phyloP scores from a whole-genome alignment of 2,329 filamentous ascomycete species.

The Periconia digitata region DNA sequence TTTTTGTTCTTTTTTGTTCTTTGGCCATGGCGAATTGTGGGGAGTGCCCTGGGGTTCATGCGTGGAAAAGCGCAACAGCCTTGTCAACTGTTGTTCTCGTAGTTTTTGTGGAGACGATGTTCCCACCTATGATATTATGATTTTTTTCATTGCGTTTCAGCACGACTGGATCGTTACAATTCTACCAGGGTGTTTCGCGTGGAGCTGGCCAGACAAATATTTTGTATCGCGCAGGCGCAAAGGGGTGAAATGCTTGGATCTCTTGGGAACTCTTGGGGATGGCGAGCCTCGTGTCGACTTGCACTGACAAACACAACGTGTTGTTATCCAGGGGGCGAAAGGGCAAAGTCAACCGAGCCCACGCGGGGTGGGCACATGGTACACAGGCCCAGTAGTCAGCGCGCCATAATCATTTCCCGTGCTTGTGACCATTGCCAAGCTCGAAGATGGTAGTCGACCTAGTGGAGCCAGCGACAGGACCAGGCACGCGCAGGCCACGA shows the following conservation, averaged over 20 bases:
- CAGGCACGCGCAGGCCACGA: too few relatives aligned
- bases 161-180: background rate
- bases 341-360: background rate
- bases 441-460: too few relatives aligned
- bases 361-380: background rate
- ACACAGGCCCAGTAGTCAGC: background rate
- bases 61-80: background rate
- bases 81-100: background rate
- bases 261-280: background rate
- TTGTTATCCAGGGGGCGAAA: background rate
- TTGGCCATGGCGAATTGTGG: background rate
- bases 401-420: too few relatives aligned
- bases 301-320: background rate
- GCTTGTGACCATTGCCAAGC: too few relatives aligned
- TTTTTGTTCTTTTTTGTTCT: background rate
- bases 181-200: background rate
- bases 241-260: background rate
- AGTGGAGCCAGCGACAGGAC: too few relatives aligned
- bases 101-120: background rate
- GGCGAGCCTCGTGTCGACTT: background rate
- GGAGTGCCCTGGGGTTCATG: background rate
- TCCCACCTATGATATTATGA: background rate
- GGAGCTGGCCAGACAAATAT: background rate
- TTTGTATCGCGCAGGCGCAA: background rate
- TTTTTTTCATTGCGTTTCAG: background rate